Evolutionary conservation across 331 rosid genomes (phyloP), one percentile per base, ranked within the genome.

Genomic region (Rhamnella rubrinervis): DNA sequence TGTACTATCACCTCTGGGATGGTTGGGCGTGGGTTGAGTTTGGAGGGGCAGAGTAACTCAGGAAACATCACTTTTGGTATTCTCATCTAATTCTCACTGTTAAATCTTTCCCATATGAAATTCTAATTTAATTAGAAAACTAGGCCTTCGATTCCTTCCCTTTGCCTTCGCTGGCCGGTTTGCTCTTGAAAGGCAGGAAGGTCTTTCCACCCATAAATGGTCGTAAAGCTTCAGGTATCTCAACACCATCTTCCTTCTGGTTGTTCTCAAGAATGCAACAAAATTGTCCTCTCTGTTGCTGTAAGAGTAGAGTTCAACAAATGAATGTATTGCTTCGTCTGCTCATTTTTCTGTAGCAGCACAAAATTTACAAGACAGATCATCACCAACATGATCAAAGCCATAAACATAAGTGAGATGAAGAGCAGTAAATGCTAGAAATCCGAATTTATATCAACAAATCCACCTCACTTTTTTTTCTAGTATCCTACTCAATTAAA

Each of bases 111-210:
- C 66, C 59, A 53, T 63, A 38, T 44, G 59, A 68, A 63, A 51
- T 46, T 77, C 21, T 39, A 67, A 66, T 59, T 44, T 71, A 75
- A 70, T 10, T 73, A 81, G 73, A 75, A 78, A 88, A 68, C 83
- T 83, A 93, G 73, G 95, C 95, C 93, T 85, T 93, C 17, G 92
- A 86, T 93, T 89, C 87, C 91, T 91, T 93, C 97, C 97, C 98
- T 91, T 88, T 88, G 91, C 83, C 89, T 75, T 89, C 96, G 39
- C 59, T 65, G 31, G 65, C 79, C 0, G 89, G 86, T 47, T 88
- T 86, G 73, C 13, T 78, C 82, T 88, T 88, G 92, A 91, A 93
- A 37, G 98, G 96, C 16, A 93, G 73, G 85, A 89, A 91, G 50
- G 81, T 35, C 84, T 81, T 89, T 74, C 97, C 92, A 18, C 95